Evolutionary conservation across 306 rosid genomes (phyloP), one percentile per base, ranked within the genome.

Genomic region (Rosa rugosa): DNA sequence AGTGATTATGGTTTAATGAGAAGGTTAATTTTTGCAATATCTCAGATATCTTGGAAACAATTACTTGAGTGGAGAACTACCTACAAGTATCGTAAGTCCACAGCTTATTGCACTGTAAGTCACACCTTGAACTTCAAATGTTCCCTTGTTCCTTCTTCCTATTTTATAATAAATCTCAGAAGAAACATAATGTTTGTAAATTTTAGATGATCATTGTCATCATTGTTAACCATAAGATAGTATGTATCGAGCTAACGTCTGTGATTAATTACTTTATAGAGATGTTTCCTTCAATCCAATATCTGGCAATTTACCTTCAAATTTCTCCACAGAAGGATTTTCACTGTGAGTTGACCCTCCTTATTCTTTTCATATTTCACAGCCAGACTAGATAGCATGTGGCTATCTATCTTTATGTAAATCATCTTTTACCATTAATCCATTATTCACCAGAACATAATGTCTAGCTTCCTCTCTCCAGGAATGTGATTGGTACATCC

Each of bases 11-110:
- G 31, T 80, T 38, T 73, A 73, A 16, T 53, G 44, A 69, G 36
- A 41, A 18, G 22, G 27, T 80, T 47, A 31, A 14, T 77, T 59
- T 57, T 4, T 41, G 14, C 59, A 63, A 63, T 31, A 40, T 78
- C 67, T 69, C 75, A 84, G 88, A 45, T 84, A 73, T 53, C 85
- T 84, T 12, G 88, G 83, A 60, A 70, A 64, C 85, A 84, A 84
- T 78, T 64, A 75, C 67, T 70, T 81, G 80, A 78, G 68, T 53
- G 88, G 83, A 74, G 50, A 84, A 56, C 51, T 84, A 45, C 85
- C 85, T 60, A 60, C 50, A 8, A 69, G 60, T 25, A 75, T 84
- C 68, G 22, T 54, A 9, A 81, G 68, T 75, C 83, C 85, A 46
- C 16, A 69, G 9, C 85, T 84, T 47, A 53, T 78, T 0, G 83